phyloP scores from a whole-genome alignment of 768 basidiomycete species.

The Phanerochaete sordida region DNA sequence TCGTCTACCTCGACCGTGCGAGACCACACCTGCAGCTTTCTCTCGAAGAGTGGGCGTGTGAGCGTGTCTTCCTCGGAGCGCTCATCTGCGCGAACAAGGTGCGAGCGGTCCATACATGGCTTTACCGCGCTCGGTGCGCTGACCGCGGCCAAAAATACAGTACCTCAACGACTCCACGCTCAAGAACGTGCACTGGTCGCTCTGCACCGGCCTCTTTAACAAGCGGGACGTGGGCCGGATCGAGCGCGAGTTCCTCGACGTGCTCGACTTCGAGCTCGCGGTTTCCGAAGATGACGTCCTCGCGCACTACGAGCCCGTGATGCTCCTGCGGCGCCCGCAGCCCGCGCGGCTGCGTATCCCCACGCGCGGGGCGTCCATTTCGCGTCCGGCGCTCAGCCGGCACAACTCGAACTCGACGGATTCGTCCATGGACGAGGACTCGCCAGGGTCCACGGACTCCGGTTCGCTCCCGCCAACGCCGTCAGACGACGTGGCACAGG shows the following conservation, averaged over 20 bases:
- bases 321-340: conserved; percentile 28
- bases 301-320: conserved; percentile 34
- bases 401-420: conserved; percentile 3
- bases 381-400: conserved; percentile 3
- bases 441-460: background rate
- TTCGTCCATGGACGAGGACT: conserved; percentile 10
- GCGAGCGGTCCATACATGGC: background rate
- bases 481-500: background rate
- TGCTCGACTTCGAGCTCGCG: conserved; percentile 71
- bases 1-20: conserved; percentile 75
- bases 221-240: conserved; percentile 79
- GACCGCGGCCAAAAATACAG: conserved; percentile 28
- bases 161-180: conserved; percentile 88
- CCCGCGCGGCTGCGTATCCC: conserved; percentile 20
- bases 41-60: conserved; percentile 80
- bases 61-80: conserved; percentile 87
- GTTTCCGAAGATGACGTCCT: conserved; percentile 65
- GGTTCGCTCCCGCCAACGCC: conserved; percentile 7
- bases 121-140: background rate
- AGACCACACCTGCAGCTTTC: conserved; percentile 79
- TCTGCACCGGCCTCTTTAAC: conserved; percentile 80
- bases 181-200: conserved; percentile 88
- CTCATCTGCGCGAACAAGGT: conserved; percentile 86
- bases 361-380: conserved; percentile 9
- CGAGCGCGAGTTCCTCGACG: conserved; percentile 79